Base-by-base conservation (phyloP, 805 yeast species). In the Millerozyma miso region DNA sequence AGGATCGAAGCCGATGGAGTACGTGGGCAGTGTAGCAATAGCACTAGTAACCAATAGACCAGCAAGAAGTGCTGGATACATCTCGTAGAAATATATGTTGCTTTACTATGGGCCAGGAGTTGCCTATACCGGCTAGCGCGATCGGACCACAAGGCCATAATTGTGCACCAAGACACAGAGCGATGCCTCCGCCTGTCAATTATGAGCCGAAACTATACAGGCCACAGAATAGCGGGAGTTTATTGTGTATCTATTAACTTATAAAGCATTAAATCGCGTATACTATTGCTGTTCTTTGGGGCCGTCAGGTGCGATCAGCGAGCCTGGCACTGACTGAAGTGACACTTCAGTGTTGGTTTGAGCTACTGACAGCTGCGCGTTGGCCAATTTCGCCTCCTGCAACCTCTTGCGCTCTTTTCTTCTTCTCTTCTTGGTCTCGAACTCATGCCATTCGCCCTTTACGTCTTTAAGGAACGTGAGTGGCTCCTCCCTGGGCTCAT, bases 391-490 rank as follows among this genome's bases (percentile, higher is more conserved):
- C 38, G 52, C 63, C 23, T 67, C 73, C 44, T 65, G 69, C 19
- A 62, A 35, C 43, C 70, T 50, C 46, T 69, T 68, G 26, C 75
- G 54, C 49, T 72, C 77, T 46, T 69, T 68, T 45, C 83, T 67
- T 48, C 87, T 71, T 53, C 85, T 77, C 65, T 81, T 83, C 62
- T 91, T 89, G 2, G 96, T 93, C 56, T 91, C 99, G 61, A 85
- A 91, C 58, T 91, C 99, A 59, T 91, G 99, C 93, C 97, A 91
- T 61, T 95, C 98, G 3, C 93, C 95, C 42, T 71, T 69, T 20
- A 81, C 62, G n/a, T 72, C 71, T 20, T 72, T 67, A 49, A 84
- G 69, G 41, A 81, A 73, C 8, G 66, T 60, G 32, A 88, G 68
- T 4, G 81, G 80, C 47, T 76, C 81, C 1, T 86, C 82, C 26